A percentile compares a stretch with the other conserved stretches of the same genome.
These are phyloP conservation scores for Crassisporium funariophilum DNA, from an alignment of 768 basidiomycete genomes.

Conservation along the genomic window DNA sequence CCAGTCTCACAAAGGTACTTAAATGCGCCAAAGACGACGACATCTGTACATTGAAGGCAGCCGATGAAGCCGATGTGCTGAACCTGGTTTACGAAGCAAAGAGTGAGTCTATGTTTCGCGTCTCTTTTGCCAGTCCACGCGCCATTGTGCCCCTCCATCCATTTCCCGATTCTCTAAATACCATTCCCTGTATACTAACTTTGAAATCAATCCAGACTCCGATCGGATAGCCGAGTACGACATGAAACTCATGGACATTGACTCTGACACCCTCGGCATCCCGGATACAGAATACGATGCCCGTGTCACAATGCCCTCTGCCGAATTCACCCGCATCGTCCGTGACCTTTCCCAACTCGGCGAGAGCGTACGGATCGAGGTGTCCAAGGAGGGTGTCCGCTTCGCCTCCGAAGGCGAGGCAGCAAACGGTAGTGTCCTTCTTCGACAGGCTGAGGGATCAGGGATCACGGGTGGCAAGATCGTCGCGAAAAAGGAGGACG, in stretches of 20 bases:
- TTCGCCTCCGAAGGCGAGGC: slow-evolving; percentile 94
- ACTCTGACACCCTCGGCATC: slow-evolving; percentile 91
- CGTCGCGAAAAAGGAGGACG: slow-evolving; percentile 36
- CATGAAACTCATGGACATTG: slow-evolving; percentile 99
- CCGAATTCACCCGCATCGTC: slow-evolving; percentile 91
- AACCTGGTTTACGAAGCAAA: slow-evolving; percentile 89
- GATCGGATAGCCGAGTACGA: slow-evolving; percentile 98
- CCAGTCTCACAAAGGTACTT: slow-evolving; percentile 89
- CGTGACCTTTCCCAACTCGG: slow-evolving; percentile 89
- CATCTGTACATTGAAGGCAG: slow-evolving; percentile 85
- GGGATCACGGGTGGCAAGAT: slow-evolving; percentile 39
- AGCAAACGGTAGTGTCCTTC: slow-evolving; percentile 84
- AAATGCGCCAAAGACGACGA: slow-evolving; percentile 98
- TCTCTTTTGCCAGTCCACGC: slow-evolving; percentile 4
- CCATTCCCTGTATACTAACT: neutral
- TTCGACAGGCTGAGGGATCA: slow-evolving; percentile 73
- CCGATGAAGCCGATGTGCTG: slow-evolving; percentile 87
- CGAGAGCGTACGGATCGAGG: slow-evolving; percentile 94
- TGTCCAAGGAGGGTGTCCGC: slow-evolving; percentile 92
- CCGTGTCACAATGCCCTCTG: slow-evolving; percentile 80
- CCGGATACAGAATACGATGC: slow-evolving; percentile 98
- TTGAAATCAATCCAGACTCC: slow-evolving; percentile 51
- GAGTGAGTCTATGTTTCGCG: slow-evolving; percentile 56
- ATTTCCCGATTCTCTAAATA: too few relatives aligned
- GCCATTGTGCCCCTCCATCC: neutral